phyloP scores from a whole-genome alignment of 768 basidiomycete genomes.

The Fibroporia radiculosa region DNA sequence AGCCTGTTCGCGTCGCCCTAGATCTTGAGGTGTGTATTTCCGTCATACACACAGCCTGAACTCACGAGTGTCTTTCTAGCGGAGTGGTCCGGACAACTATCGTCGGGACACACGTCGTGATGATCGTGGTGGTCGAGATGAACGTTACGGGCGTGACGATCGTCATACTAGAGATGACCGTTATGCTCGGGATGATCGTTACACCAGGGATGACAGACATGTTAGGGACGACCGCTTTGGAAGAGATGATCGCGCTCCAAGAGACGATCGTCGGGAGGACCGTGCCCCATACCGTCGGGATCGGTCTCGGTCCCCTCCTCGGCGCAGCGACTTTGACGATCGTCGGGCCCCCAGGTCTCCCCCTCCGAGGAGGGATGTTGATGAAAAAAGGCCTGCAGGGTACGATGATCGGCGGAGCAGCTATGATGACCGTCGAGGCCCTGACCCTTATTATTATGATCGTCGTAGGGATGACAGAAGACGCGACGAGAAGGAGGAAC shows the following conservation, averaged over 20 bases:
- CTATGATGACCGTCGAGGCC: slow-evolving; percentile 73
- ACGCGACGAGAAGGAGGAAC: slow-evolving; percentile 80
- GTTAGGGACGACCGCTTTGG: slow-evolving; percentile 46
- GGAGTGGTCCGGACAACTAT: slow-evolving; percentile 64
- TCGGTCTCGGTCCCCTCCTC: slow-evolving; percentile 71
- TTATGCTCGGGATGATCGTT: slow-evolving; percentile 32
- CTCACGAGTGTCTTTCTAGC: slow-evolving; percentile 30
- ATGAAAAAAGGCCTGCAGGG: slow-evolving; percentile 86
- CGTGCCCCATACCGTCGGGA: slow-evolving; percentile 55
- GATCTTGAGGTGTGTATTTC: slow-evolving; percentile 48
- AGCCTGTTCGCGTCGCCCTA: slow-evolving; percentile 62
- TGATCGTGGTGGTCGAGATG: slow-evolving; percentile 42
- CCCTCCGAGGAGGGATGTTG: slow-evolving; percentile 70
- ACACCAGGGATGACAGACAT: slow-evolving; percentile 26
- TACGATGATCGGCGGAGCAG: slow-evolving; percentile 86
- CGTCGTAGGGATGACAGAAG: slow-evolving; percentile 80
- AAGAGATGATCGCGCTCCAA: slow-evolving; percentile 19
- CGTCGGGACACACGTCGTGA: slow-evolving; percentile 44
- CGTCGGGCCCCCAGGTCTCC: slow-evolving; percentile 81
- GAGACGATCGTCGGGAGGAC: slow-evolving; percentile 36
- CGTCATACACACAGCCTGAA: not conserved
- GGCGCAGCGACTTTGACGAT: slow-evolving; percentile 62
- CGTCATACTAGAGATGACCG: slow-evolving; percentile 21
- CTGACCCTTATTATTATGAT: slow-evolving; percentile 81
- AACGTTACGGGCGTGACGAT: slow-evolving; percentile 30